Percentiles rank a stretch among this genome's conserved stretches.
phyloP scores from a whole-genome alignment of 208 protist species.

The Leishmania turanica region DNA sequence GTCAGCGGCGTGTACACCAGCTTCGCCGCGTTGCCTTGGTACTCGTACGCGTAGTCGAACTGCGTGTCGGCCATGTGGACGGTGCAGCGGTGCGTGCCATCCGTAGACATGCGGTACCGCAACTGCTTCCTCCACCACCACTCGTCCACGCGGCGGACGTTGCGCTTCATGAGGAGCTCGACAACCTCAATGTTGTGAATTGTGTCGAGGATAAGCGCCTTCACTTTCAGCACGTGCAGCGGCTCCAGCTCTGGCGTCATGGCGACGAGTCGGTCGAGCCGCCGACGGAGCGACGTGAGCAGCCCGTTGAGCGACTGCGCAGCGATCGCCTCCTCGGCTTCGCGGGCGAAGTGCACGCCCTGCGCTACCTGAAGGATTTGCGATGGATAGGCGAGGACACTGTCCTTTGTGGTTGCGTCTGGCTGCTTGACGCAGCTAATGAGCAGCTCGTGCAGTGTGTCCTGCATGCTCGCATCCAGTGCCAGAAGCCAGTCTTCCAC shows the following conservation, averaged over 20 bases:
- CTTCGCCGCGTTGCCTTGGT: constrained; percentile 94
- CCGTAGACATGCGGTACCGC: constrained; percentile 87
- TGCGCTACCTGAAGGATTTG: constrained; percentile 89
- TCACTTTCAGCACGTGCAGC: constrained; percentile 83
- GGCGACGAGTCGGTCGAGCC: constrained; percentile 72
- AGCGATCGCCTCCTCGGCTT: constrained; percentile 68
- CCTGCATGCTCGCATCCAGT: constrained; percentile 87
- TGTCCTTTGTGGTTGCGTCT: constrained; percentile 42
- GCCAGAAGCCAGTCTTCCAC: constrained; percentile 95
- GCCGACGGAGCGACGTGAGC: constrained; percentile 35
- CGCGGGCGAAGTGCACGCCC: constrained; percentile 84
- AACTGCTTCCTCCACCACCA: constrained; percentile 98
- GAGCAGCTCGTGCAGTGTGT: constrained; percentile 80
- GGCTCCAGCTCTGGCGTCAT: constrained; percentile 47
- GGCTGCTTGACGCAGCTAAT: constrained; percentile 50
- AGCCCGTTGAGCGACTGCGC: constrained; percentile 38
- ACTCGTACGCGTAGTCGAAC: constrained; percentile 97
- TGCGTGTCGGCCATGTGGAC: constrained; percentile 93
- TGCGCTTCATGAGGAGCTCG: constrained; percentile 69
- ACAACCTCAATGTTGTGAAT: constrained; percentile 97
- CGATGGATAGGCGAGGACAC: constrained; percentile 78
- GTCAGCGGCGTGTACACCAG: constrained; percentile 95
- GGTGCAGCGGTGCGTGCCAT: constrained; percentile 58
- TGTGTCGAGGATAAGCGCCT: constrained; percentile 95
- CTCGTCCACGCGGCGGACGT: constrained; percentile 47